A percentile compares a stretch with the other conserved stretches of the same genome.
Evolutionary conservation across 2,329 filamentous ascomycete genomes (phyloP).

Genomic region (Colletotrichum sp.): DNA sequence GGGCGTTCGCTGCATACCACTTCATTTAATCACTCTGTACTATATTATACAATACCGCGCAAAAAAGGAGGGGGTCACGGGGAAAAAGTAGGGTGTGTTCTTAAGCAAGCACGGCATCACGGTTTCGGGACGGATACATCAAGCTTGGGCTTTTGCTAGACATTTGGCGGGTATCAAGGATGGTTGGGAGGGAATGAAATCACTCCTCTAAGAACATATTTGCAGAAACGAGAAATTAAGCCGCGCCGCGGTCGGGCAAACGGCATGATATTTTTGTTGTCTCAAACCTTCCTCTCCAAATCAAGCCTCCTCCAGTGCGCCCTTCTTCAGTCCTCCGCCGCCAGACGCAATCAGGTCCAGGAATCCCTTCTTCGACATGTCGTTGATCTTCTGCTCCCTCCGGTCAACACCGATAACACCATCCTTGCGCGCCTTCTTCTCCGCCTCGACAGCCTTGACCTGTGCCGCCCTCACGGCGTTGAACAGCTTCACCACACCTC

Average conservation of each 20-base stretch:
- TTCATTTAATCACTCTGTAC: conserved; percentile 19
- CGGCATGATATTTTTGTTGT: not conserved
- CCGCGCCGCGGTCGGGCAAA: conserved; percentile 1
- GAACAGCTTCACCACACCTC: conserved; percentile 95
- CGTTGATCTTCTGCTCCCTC: conserved; percentile 86
- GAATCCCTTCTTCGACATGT: conserved; percentile 98
- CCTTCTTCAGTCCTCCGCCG: conserved; percentile 64
- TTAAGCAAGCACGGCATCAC: conserved; percentile 12
- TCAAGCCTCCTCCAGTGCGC: conserved; percentile 62
- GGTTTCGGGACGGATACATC: conserved; percentile 1
- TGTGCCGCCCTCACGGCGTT: conserved; percentile 94
- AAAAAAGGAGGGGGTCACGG: not conserved
- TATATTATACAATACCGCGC: conserved; percentile 11
- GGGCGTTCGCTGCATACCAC: conserved; percentile 4
- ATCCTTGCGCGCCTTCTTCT: conserved; percentile 70
- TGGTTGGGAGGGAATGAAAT: conserved; percentile 27
- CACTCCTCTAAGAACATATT: conserved; percentile 21
- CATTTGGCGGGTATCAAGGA: conserved; percentile 24
- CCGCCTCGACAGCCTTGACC: conserved; percentile 82
- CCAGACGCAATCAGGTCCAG: conserved; percentile 82
- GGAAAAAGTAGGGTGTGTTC: not conserved
- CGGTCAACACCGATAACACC: conserved; percentile 80
- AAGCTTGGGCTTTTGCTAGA: conserved; percentile 19
- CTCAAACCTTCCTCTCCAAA: not conserved
- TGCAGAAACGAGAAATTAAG: not conserved